These are phyloP conservation scores for Dictyostelium citrinum DNA, from an alignment of 78 protist genomes.

Conservation along the genomic window DNA sequence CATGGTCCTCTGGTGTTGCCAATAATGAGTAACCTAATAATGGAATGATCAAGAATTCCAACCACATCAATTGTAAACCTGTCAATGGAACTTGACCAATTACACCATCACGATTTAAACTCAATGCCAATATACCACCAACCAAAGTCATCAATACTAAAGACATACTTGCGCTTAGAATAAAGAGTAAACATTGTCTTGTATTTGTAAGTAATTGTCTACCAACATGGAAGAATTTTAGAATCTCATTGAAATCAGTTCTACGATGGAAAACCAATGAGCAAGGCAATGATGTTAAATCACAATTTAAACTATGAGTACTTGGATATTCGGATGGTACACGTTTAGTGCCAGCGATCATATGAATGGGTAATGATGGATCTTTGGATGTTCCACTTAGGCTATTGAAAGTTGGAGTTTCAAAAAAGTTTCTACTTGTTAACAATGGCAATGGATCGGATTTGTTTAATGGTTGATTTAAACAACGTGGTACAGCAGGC, in stretches of 20 bases:
- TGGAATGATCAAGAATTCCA: slow-evolving; percentile 67
- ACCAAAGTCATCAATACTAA: slow-evolving; percentile 69
- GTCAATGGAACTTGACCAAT: slow-evolving; percentile 62
- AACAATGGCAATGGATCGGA: slow-evolving; percentile 61
- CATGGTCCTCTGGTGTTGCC: slow-evolving; percentile 46
- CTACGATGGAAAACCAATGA: slow-evolving; percentile 75
- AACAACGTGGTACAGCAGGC: slow-evolving; percentile 73
- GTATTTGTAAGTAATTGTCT: slow-evolving; percentile 74
- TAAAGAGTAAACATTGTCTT: slow-evolving; percentile 49
- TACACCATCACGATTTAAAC: slow-evolving; percentile 15
- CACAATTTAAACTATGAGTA: slow-evolving; percentile 66
- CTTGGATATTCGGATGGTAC: slow-evolving; percentile 63
- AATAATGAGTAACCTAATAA: slow-evolving; percentile 45
- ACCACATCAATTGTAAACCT: slow-evolving; percentile 74
- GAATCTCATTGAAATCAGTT: slow-evolving; percentile 74
- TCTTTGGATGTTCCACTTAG: slow-evolving; percentile 6
- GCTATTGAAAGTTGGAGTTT: slow-evolving; percentile 8
- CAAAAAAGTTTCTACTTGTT: slow-evolving; percentile 62
- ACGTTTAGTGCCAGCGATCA: slow-evolving; percentile 1
- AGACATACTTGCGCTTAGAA: slow-evolving; percentile 52
- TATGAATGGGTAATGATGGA: not conserved
- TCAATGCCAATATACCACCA: slow-evolving; percentile 42
- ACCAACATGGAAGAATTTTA: slow-evolving; percentile 73
- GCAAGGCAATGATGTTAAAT: slow-evolving; percentile 68
- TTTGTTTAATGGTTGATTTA: slow-evolving; percentile 26